A percentile compares a stretch with the other conserved stretches of the same genome.
These are phyloP conservation scores for Citrullus mucosospermus DNA, from an alignment of 306 rosid species.

Conservation along the genomic window DNA sequence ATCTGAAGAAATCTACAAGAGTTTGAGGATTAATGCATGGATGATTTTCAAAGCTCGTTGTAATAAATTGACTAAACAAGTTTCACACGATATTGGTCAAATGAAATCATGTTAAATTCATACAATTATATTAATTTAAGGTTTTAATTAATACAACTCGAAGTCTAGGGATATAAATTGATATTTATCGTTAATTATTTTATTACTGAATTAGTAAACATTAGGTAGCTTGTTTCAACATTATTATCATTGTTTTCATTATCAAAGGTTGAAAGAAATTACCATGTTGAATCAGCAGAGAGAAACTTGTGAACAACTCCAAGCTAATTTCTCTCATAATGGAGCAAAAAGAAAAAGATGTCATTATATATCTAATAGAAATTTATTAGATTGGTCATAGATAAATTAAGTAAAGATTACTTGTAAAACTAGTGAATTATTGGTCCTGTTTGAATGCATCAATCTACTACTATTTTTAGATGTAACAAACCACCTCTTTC, in stretches of 20 bases:
- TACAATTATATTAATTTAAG: too few relatives aligned
- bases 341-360: background rate
- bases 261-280: constrained; percentile 9
- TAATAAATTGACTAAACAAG: too few relatives aligned
- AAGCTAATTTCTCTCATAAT: constrained; percentile 6
- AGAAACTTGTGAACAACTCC: constrained; percentile 20
- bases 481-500: constrained; percentile 8
- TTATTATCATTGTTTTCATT: background rate
- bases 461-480: background rate
- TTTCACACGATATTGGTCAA: too few relatives aligned
- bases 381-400: background rate
- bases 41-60: too few relatives aligned
- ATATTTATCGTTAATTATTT: too few relatives aligned
- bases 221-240: background rate
- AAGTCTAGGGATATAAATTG: too few relatives aligned
- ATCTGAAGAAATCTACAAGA: too few relatives aligned
- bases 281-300: constrained; percentile 23
- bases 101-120: too few relatives aligned
- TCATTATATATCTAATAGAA: background rate
- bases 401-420: background rate
- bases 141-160: too few relatives aligned
- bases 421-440: background rate
- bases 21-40: too few relatives aligned
- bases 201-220: background rate
- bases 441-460: background rate